Conservation (phyloP, 495 filamentous ascomycete species). For the Aspergillus carlsbadensis region DNA sequence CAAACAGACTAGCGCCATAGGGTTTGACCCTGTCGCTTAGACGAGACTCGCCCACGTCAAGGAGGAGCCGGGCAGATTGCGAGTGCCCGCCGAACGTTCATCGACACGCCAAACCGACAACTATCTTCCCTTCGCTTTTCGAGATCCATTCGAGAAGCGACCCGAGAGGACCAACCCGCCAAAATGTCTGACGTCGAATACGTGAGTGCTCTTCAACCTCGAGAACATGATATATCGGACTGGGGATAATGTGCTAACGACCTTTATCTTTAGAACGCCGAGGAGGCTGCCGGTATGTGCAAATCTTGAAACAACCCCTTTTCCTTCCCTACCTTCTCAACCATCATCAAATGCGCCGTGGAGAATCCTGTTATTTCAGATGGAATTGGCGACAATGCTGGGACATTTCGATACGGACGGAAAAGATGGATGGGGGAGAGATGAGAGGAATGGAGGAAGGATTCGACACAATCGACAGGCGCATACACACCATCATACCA, state of each 20-base stretch:
- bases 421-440: neutral
- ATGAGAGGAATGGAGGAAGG: neutral
- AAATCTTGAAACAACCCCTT: constrained; percentile 14
- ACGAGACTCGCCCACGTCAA: constrained; percentile 45
- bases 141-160: constrained; percentile 52
- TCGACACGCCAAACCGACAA: constrained; percentile 48
- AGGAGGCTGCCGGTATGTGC: constrained; percentile 85
- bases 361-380: constrained; percentile 4
- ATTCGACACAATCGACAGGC: constrained; percentile 15
- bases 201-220: constrained; percentile 55
- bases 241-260: constrained; percentile 34
- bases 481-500: neutral
- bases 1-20: constrained; percentile 39
- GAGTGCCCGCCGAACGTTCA: constrained; percentile 32
- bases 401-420: constrained; percentile 7
- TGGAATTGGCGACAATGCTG: constrained; percentile 11
- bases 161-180: constrained; percentile 53
- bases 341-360: constrained; percentile 2
- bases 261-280: constrained; percentile 69
- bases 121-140: constrained; percentile 50
- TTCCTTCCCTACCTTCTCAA: constrained; percentile 8
- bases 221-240: constrained; percentile 6
- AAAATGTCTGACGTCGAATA: constrained; percentile 93
- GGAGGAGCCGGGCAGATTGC: constrained; percentile 30
- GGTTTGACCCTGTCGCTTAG: constrained; percentile 50